phyloP scores from a whole-genome alignment of 2,329 filamentous ascomycete genomes.

The Orbilia quercus region DNA sequence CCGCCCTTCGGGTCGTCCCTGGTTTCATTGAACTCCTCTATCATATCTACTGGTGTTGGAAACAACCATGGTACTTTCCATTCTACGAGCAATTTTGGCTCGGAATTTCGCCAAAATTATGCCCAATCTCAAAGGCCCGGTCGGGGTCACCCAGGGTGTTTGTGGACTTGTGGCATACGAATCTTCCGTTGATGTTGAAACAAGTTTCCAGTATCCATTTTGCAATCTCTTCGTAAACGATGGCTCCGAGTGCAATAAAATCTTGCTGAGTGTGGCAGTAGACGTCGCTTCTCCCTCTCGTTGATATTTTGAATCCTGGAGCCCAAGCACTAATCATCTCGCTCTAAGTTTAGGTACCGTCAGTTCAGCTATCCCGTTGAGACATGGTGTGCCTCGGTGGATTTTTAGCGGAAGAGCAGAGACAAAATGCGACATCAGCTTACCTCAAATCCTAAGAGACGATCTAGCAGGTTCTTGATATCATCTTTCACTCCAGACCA shows the following conservation, averaged over 20 bases:
- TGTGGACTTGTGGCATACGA: neutral
- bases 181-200: slow-evolving; percentile 18
- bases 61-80: slow-evolving; percentile 29
- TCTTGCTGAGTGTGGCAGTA: neutral
- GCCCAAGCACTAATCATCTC: no score
- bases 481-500: slow-evolving; percentile 24
- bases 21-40: slow-evolving; percentile 8
- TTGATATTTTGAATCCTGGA: no score
- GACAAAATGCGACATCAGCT: neutral
- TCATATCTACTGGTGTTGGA: neutral
- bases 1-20: slow-evolving; percentile 5
- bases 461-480: slow-evolving; percentile 15
- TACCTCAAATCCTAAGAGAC: slow-evolving; percentile 19
- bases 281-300: neutral
- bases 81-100: slow-evolving; percentile 3
- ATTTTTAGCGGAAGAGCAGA: no score
- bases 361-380: neutral
- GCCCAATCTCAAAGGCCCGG: slow-evolving; percentile 6
- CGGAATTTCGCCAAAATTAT: no score
- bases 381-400: no score
- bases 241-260: neutral
- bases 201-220: slow-evolving; percentile 1
- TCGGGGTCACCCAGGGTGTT: slow-evolving; percentile 17
- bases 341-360: no score
- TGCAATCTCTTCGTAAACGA: slow-evolving; percentile 6